A percentile compares a stretch with the other conserved stretches of the same genome.
Conservation (phyloP, 345 rosid species). For the Reutealis trisperma region DNA sequence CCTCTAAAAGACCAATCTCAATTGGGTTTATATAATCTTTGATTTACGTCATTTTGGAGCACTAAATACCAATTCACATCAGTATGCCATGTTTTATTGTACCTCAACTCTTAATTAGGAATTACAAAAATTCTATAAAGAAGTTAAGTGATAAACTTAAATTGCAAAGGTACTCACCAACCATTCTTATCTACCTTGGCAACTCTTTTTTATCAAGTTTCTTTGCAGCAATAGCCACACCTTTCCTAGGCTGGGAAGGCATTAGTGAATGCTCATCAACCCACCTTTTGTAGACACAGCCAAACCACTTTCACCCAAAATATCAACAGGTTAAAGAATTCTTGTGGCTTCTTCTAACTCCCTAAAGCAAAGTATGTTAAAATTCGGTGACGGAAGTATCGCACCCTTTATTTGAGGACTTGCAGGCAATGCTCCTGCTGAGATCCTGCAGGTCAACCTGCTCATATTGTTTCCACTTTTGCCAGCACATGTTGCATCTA, state of each 20-base stretch:
- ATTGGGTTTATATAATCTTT: neutral
- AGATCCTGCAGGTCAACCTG: slow-evolving; percentile 21
- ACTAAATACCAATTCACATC: neutral
- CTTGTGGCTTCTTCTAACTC: slow-evolving; percentile 22
- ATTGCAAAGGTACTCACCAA: slow-evolving; percentile 12
- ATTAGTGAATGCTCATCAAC: slow-evolving; percentile 14
- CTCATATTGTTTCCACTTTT: slow-evolving; percentile 42
- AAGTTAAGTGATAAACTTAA: neutral
- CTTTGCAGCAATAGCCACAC: slow-evolving; percentile 23
- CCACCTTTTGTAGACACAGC: slow-evolving; percentile 28
- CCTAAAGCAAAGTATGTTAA: slow-evolving; percentile 15
- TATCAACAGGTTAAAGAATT: slow-evolving; percentile 7
- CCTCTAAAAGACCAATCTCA: too few relatives aligned
- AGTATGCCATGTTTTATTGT: neutral
- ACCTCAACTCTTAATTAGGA: neutral
- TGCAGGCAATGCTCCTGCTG: slow-evolving; percentile 2
- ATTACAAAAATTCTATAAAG: neutral
- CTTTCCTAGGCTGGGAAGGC: slow-evolving; percentile 14
- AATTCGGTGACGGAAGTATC: slow-evolving; percentile 18
- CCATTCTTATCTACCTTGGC: slow-evolving; percentile 31
- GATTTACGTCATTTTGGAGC: neutral
- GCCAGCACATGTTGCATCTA: neutral
- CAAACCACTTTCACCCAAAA: slow-evolving; percentile 27
- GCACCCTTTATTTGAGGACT: slow-evolving; percentile 26
- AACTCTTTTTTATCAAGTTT: slow-evolving; percentile 20